These are phyloP conservation scores for Pichia membranifaciens DNA, from an alignment of 805 yeast genomes.

Conservation along the genomic window DNA sequence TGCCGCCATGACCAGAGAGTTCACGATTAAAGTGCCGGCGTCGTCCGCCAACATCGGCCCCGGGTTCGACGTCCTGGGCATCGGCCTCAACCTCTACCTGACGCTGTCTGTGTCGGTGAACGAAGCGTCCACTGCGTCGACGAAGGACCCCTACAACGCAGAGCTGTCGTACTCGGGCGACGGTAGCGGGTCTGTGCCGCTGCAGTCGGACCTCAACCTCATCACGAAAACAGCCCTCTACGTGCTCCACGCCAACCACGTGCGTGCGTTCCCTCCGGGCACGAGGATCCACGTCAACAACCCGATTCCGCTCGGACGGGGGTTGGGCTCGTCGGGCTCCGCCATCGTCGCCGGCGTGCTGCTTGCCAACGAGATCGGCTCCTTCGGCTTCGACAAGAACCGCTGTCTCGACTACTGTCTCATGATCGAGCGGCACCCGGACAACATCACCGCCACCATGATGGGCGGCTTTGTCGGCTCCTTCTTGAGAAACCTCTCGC, in stretches of 20 bases:
- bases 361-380: constrained; percentile 80
- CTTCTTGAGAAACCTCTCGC: constrained; percentile 72
- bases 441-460: constrained; percentile 97
- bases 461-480: constrained; percentile 99
- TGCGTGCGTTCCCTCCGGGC: constrained; percentile 74
- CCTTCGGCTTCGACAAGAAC: constrained; percentile 63
- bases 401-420: constrained; percentile 90
- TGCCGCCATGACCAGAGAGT: constrained; percentile 39
- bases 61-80: constrained; percentile 94
- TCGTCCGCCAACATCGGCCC: constrained; percentile 98
- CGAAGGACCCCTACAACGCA: constrained; percentile 63
- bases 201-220: constrained; percentile 69
- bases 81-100: constrained; percentile 73
- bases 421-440: constrained; percentile 98
- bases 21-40: constrained; percentile 78
- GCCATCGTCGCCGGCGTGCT: constrained; percentile 97
- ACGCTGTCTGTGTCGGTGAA: constrained; percentile 67
- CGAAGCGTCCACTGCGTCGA: constrained; percentile 34
- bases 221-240: constrained; percentile 91
- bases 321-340: constrained; percentile 95
- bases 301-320: constrained; percentile 95
- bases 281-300: constrained; percentile 75
- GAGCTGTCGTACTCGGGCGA: constrained; percentile 62
- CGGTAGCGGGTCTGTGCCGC: constrained; percentile 77
- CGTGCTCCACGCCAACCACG: constrained; percentile 77